These are phyloP conservation scores for Penicillium glabrum DNA, from an alignment of 2,329 filamentous ascomycete species.

Conservation along the genomic window DNA sequence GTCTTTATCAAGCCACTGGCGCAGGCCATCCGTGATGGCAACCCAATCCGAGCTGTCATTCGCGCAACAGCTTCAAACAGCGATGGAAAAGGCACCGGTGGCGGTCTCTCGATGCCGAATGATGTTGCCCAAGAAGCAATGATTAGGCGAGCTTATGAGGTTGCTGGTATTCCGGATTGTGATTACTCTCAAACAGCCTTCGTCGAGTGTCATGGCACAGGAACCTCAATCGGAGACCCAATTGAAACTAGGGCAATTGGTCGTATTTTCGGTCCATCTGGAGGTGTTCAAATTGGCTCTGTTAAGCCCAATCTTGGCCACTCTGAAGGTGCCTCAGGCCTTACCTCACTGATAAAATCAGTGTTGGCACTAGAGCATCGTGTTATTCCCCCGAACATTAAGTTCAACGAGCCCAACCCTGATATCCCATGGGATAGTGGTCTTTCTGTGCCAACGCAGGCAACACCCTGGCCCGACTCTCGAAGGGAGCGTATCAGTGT, in stretches of 20 bases:
- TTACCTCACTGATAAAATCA: constrained; percentile 47
- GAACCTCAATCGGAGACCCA: constrained; percentile 12
- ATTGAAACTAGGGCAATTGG: constrained; percentile 7
- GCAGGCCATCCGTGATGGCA: constrained; percentile 26
- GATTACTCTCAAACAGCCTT: constrained; percentile 10
- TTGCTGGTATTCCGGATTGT: constrained; percentile 5
- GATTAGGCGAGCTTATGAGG: constrained; percentile 1
- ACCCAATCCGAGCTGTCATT: constrained; percentile 31
- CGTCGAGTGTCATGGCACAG: constrained; percentile 19
- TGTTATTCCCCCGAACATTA: constrained; percentile 17
- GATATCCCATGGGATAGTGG: constrained; percentile 6
- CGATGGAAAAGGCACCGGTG: constrained; percentile 17
- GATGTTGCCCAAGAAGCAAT: background rate
- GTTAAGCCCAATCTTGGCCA: constrained; percentile 48
- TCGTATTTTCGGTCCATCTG: constrained; percentile 1
- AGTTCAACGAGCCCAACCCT: constrained; percentile 35
- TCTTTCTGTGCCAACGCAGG: constrained; percentile 6
- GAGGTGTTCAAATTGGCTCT: constrained; percentile 9
- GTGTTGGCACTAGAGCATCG: constrained; percentile 43
- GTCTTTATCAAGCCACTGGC: constrained; percentile 30
- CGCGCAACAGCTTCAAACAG: constrained; percentile 20
- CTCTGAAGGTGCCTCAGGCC: constrained; percentile 45
- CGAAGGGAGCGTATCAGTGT: constrained; percentile 10
- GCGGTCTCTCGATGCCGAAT: background rate
- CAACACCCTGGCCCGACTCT: constrained; percentile 10